Percentiles rank a stretch among this genome's conserved stretches.
phyloP scores from a whole-genome alignment of 1,284 basidiomycete genomes.

The Ceratobasidium sp. region DNA sequence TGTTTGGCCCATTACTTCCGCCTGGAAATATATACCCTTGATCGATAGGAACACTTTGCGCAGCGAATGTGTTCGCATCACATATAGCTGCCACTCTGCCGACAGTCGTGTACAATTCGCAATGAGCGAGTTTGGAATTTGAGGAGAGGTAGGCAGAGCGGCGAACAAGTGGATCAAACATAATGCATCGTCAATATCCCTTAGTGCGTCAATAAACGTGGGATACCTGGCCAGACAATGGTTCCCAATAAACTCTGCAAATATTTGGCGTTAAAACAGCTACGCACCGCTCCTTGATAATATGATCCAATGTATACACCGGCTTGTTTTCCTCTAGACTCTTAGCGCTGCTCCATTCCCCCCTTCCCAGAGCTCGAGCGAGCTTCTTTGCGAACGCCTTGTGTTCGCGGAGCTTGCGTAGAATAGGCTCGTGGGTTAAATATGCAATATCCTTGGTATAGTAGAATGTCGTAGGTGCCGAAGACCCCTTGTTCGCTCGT shows the following conservation, averaged over 20 bases:
- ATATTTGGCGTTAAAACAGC: constrained; percentile 42
- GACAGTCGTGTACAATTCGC: constrained; percentile 92
- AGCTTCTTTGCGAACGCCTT: constrained; percentile 99
- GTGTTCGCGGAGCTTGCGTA: constrained; percentile 96
- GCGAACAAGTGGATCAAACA: constrained; percentile 96
- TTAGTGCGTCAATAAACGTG: constrained; percentile 94
- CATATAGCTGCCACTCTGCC: constrained; percentile 95
- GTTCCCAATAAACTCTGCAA: neutral
- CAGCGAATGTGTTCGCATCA: constrained; percentile 90
- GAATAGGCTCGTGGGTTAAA: constrained; percentile 95
- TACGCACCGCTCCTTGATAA: constrained; percentile 93
- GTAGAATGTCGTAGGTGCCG: constrained; percentile 97
- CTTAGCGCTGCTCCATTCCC: constrained; percentile 96
- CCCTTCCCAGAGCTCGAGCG: constrained; percentile 90
- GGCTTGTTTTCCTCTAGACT: constrained; percentile 94
- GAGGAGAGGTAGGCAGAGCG: constrained; percentile 85
- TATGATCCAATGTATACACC: constrained; percentile 91
- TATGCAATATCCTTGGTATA: constrained; percentile 99
- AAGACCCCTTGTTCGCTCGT: constrained; percentile 97
- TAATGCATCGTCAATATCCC: constrained; percentile 97
- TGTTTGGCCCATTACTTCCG: constrained; percentile 92
- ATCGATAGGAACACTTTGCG: constrained; percentile 97
- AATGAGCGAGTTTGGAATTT: constrained; percentile 87
- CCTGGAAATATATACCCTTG: constrained; percentile 99
- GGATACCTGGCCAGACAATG: constrained; percentile 78